phyloP scores from a whole-genome alignment of 2,329 filamentous ascomycete species.

The Diaporthe vaccinii region DNA sequence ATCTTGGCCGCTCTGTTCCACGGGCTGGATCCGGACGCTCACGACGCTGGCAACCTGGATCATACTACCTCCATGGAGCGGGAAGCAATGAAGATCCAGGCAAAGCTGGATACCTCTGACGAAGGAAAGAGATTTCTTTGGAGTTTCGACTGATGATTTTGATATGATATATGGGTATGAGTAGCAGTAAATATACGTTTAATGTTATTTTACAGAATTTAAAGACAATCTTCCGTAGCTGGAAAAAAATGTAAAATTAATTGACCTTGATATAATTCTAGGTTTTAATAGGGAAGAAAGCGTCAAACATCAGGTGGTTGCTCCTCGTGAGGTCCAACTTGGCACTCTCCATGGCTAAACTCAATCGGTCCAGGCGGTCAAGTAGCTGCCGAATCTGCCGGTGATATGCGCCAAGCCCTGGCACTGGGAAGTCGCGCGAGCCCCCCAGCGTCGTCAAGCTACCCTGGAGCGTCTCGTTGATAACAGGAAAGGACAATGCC shows the following conservation, averaged over 20 bases:
- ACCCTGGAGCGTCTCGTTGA: neutral
- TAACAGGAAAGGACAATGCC: neutral
- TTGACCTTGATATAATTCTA: too few species aligned
- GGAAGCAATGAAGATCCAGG: neutral
- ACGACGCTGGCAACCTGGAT: neutral
- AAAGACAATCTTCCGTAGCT: too few species aligned
- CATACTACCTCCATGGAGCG: neutral
- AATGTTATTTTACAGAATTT: too few species aligned
- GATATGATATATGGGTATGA: neutral
- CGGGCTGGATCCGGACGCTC: neutral
- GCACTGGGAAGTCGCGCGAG: neutral
- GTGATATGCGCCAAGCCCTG: neutral
- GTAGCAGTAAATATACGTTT: too few species aligned
- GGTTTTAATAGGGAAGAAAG: too few species aligned
- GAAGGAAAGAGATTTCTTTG: neutral
- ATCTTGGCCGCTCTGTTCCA: neutral
- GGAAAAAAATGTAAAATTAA: too few species aligned
- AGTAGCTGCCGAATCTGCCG: constrained; percentile 33
- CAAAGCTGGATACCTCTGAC: neutral
- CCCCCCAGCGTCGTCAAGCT: neutral
- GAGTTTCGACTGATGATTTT: neutral
- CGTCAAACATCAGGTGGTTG: neutral
- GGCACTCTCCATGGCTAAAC: neutral
- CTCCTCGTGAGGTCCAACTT: neutral
- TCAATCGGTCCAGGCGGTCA: constrained; percentile 24